A percentile compares a stretch with the other conserved stretches of the same genome.
phyloP scores from a whole-genome alignment of 768 basidiomycete species.

The Tylopilus intermedius region DNA sequence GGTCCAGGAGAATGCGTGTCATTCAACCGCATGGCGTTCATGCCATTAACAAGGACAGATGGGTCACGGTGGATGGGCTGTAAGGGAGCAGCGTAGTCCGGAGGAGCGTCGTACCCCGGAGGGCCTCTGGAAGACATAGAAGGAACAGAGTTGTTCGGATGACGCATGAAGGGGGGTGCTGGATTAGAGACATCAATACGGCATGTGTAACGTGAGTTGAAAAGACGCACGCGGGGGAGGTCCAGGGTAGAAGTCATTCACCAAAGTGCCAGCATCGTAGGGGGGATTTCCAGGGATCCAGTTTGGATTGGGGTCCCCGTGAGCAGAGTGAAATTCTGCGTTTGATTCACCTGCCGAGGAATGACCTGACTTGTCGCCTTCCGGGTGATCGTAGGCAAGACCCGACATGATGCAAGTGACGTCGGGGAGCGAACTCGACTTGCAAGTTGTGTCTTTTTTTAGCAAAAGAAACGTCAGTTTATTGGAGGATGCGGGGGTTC shows the following conservation, averaged over 20 bases:
- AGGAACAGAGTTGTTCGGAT: slow-evolving; percentile 46
- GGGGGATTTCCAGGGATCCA: slow-evolving; percentile 1
- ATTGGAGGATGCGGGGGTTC: not conserved
- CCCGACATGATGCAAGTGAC: slow-evolving; percentile 23
- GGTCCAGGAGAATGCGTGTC: slow-evolving; percentile 36
- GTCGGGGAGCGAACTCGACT: not conserved
- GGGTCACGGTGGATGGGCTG: slow-evolving; percentile 38
- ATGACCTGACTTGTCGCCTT: slow-evolving; percentile 10
- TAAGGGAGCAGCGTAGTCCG: slow-evolving; percentile 24
- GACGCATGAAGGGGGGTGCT: slow-evolving; percentile 36
- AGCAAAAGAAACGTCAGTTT: not conserved
- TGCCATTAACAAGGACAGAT: slow-evolving; percentile 43
- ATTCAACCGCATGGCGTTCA: slow-evolving; percentile 50
- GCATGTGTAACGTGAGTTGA: not conserved
- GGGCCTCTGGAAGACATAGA: slow-evolving; percentile 38
- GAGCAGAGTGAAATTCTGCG: slow-evolving; percentile 1
- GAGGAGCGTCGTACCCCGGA: slow-evolving; percentile 28
- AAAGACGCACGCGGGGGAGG: slow-evolving; percentile 18
- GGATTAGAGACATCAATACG: slow-evolving; percentile 7
- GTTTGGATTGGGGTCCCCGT: slow-evolving; percentile 4
- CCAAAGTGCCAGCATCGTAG: slow-evolving; percentile 4
- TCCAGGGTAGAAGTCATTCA: slow-evolving; percentile 16
- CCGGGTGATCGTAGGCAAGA: slow-evolving; percentile 28
- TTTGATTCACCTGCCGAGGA: slow-evolving; percentile 3
- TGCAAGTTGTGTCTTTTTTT: not conserved